Conservation (phyloP, 2,329 filamentous ascomycete species). For the Hortaea werneckii region DNA sequence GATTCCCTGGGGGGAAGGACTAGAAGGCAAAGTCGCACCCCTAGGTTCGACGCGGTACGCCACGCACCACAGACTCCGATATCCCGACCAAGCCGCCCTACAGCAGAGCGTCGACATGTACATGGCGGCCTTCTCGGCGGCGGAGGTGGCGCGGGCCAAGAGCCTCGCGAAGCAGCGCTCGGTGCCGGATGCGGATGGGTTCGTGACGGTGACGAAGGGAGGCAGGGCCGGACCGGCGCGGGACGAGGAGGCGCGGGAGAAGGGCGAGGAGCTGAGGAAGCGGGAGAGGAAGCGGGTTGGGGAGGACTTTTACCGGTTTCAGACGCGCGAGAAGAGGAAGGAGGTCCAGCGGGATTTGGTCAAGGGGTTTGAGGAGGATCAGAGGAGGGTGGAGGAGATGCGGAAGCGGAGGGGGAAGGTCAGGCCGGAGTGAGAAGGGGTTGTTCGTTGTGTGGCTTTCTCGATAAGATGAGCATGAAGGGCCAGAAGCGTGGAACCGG, state of each 20-base stretch:
- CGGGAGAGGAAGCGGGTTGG: conserved; percentile 51
- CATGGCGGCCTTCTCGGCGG: conserved; percentile 65
- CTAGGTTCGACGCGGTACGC: conserved; percentile 48
- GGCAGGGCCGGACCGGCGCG: conserved; percentile 63
- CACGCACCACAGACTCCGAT: conserved; percentile 59
- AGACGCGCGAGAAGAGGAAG: conserved; percentile 70
- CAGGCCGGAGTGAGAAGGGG: conserved; percentile 29
- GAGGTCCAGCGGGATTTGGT: conserved; percentile 59
- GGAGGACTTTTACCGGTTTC: conserved; percentile 75
- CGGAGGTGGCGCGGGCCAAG: conserved; percentile 55
- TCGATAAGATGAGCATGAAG: no score
- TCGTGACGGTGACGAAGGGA: conserved; percentile 80
- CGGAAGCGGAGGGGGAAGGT: conserved; percentile 56
- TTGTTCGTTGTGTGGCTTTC: neutral
- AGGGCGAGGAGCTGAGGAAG: conserved; percentile 53
- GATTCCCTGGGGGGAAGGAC: conserved; percentile 57
- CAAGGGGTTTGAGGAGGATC: conserved; percentile 66
- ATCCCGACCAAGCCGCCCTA: conserved; percentile 57
- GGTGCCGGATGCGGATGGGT: conserved; percentile 88
- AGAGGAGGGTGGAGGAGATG: conserved; percentile 60
- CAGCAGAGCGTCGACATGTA: conserved; percentile 71
- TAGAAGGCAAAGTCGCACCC: conserved; percentile 46
- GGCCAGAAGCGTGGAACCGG: no score
- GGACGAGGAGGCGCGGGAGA: conserved; percentile 56
- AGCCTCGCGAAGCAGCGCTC: conserved; percentile 55